Evolutionary conservation across 148 eudicot species (phyloP).

Genomic region (Camellia sinensis): DNA sequence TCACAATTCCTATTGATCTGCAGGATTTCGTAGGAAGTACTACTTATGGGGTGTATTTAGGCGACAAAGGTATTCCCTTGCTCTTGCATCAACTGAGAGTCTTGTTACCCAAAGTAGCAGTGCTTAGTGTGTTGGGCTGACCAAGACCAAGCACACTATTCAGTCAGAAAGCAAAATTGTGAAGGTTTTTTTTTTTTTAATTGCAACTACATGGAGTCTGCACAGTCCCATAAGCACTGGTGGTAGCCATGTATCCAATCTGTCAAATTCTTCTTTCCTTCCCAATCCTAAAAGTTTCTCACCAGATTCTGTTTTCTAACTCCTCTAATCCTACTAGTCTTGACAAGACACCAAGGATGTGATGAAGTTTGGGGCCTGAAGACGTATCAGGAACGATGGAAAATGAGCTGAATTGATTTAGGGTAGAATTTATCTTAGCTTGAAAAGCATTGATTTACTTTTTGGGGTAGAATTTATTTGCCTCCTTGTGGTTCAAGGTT

Average conservation of each 20-base stretch:
- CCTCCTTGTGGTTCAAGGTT: too few relatives aligned
- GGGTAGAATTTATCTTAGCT: too few relatives aligned
- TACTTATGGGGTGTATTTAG: slow-evolving; percentile 33
- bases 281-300: background rate
- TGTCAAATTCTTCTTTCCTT: background rate
- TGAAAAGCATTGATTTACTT: too few relatives aligned
- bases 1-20: background rate
- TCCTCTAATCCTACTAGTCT: background rate
- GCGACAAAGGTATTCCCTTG: slow-evolving; percentile 3
- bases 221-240: slow-evolving; percentile 6
- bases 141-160: background rate
- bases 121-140: background rate
- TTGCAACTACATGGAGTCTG: background rate
- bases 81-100: background rate
- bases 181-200: too few relatives aligned
- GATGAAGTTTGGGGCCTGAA: background rate
- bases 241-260: background rate
- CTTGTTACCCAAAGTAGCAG: slow-evolving; percentile 5
- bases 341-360: background rate
- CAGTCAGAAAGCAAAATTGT: background rate
- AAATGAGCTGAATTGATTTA: background rate
- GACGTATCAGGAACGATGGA: background rate
- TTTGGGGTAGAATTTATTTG: too few relatives aligned
- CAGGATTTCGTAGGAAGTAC: slow-evolving; percentile 31
- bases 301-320: background rate